phyloP scores from a whole-genome alignment of 2,329 filamentous ascomycete species.

The Nigrospora sphaerica region DNA sequence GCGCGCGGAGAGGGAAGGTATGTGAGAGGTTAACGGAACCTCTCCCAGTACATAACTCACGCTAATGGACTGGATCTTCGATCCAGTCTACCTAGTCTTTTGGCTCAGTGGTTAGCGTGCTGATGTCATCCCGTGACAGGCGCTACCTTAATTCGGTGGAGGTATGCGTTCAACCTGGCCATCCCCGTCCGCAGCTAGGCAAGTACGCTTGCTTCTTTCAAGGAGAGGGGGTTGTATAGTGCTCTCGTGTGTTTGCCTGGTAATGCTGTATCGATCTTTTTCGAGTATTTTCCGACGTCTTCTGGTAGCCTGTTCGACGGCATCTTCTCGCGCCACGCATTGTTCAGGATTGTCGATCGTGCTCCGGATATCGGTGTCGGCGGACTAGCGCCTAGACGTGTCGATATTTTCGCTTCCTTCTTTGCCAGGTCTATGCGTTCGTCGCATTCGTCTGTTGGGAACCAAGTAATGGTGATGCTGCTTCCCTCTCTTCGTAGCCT shows the following conservation, averaged over 20 bases:
- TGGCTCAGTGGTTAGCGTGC: too few relatives aligned
- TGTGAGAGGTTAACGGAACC: too few relatives aligned
- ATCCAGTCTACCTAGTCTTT: too few relatives aligned
- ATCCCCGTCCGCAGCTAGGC: background rate
- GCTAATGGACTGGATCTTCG: too few relatives aligned
- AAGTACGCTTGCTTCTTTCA: background rate
- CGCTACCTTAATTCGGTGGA: background rate
- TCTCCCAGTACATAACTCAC: too few relatives aligned
- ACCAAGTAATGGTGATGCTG: too few relatives aligned
- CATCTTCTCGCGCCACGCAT: background rate
- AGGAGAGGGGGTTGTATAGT: background rate
- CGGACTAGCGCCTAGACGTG: too few relatives aligned
- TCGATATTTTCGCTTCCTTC: too few relatives aligned
- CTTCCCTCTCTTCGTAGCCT: background rate
- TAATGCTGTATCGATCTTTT: slow-evolving; percentile 1
- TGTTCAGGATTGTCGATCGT: slow-evolving; percentile 1
- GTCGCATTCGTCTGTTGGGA: too few relatives aligned
- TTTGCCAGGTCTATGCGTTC: too few relatives aligned
- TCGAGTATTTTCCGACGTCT: background rate
- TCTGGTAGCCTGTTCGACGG: background rate
- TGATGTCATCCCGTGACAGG: too few relatives aligned
- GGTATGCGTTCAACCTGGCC: slow-evolving; percentile 1
- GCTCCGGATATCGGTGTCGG: background rate
- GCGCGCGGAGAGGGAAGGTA: too few relatives aligned
- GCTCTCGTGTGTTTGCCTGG: background rate